Evolutionary conservation across 116 monocot genomes (phyloP).

Genomic region (Zostera marina): DNA sequence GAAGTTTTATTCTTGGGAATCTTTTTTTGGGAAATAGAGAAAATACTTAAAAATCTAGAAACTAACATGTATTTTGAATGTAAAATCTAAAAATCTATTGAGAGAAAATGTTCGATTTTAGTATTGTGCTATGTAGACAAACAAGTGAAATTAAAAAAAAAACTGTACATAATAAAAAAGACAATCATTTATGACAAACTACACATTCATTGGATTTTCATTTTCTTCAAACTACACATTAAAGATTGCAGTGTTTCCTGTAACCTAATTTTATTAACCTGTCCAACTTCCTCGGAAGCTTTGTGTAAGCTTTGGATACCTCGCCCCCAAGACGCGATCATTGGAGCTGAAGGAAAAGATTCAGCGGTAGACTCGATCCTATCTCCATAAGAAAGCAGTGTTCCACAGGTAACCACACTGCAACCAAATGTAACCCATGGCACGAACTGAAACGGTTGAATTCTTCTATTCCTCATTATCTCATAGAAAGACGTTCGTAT

Average conservation of each 20-base stretch:
- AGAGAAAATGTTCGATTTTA: too few species aligned
- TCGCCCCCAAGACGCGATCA: conserved; percentile 55
- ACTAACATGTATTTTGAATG: too few species aligned
- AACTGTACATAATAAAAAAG: too few species aligned
- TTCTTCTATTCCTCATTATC: conserved; percentile 54
- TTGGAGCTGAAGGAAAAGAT: conserved; percentile 46
- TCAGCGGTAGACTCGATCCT: conserved; percentile 83
- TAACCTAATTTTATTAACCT: conserved; percentile 24
- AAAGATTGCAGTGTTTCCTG: conserved; percentile 42
- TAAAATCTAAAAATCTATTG: too few species aligned
- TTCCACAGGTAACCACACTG: conserved; percentile 50
- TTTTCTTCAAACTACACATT: conserved; percentile 47
- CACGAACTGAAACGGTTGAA: conserved; percentile 16
- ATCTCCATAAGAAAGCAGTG: conserved; percentile 57
- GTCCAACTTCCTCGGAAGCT: conserved; percentile 38
- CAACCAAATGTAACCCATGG: conserved; percentile 70
- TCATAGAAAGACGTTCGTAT: conserved; percentile 74
- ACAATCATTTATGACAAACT: too few species aligned
- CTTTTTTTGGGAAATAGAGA: too few species aligned
- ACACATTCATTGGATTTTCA: conserved; percentile 11
- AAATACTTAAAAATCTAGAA: too few species aligned
- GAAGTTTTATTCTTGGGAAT: too few species aligned
- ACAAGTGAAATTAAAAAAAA: too few species aligned
- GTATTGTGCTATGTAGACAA: too few species aligned
- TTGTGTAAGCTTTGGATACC: conserved; percentile 59